Percentiles rank a stretch among this genome's conserved stretches.
phyloP scores from a whole-genome alignment of 495 filamentous ascomycete species.

The Penicillium waksmanii region DNA sequence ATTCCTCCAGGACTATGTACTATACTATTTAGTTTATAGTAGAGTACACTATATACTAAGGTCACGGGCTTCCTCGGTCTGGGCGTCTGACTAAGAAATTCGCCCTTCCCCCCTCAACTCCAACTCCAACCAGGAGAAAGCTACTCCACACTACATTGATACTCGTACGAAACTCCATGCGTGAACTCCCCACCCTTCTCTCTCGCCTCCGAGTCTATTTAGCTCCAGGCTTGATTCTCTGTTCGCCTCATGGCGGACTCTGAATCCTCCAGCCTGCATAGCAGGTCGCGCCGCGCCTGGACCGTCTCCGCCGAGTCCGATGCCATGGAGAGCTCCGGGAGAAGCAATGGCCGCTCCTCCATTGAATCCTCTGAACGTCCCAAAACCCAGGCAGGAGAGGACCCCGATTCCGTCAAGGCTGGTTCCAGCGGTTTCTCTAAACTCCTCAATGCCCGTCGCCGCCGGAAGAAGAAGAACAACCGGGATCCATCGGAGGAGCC shows the following conservation, averaged over 20 bases:
- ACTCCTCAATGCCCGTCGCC: constrained; percentile 53
- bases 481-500: constrained; percentile 36
- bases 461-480: constrained; percentile 47
- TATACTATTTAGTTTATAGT: no score
- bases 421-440: constrained; percentile 54
- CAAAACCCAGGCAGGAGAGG: constrained; percentile 46
- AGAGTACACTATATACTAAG: no score
- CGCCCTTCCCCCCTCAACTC: not conserved
- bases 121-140: no score
- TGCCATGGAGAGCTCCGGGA: constrained; percentile 35
- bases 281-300: constrained; percentile 36
- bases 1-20: no score
- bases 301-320: constrained; percentile 41
- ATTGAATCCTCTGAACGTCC: constrained; percentile 49
- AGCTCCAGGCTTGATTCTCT: constrained; percentile 12
- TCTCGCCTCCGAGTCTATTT: constrained; percentile 4
- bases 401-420: constrained; percentile 39
- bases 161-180: constrained; percentile 1
- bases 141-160: constrained; percentile 4
- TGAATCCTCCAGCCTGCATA: constrained; percentile 32
- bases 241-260: constrained; percentile 37
- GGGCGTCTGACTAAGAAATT: constrained; percentile 18
- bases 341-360: constrained; percentile 50
- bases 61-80: not conserved
- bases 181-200: not conserved